Evolutionary conservation across 202 grass and related monocot species (phyloP).

Genomic region (Hordeum pubiflorum): DNA sequence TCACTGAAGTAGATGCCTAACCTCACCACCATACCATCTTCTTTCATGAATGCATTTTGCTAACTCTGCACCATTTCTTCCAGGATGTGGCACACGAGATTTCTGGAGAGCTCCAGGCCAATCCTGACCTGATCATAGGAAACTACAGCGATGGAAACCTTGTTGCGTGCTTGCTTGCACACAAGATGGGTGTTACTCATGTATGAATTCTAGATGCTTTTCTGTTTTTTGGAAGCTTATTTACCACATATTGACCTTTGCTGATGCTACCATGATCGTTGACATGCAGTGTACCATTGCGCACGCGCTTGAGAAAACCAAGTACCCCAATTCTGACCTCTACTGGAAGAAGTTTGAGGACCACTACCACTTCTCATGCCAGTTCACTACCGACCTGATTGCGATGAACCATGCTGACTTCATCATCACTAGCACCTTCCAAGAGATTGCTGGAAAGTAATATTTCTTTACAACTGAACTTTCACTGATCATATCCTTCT

Average conservation of each 20-base stretch:
- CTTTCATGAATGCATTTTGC: neutral
- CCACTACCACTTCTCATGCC: slow-evolving; percentile 99
- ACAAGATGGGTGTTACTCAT: slow-evolving; percentile 93
- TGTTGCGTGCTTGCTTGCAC: slow-evolving; percentile 85
- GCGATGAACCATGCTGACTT: slow-evolving; percentile 99
- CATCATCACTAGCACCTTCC: slow-evolving; percentile 98
- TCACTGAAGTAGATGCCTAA: slow-evolving; percentile 65
- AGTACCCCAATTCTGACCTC: slow-evolving; percentile 93
- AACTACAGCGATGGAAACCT: slow-evolving; percentile 99
- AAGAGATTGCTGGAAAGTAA: slow-evolving; percentile 98
- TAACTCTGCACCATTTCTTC: slow-evolving; percentile 6
- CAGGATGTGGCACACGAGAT: slow-evolving; percentile 95
- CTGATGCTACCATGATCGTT: slow-evolving; percentile 17
- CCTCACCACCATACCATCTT: neutral
- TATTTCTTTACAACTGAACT: neutral
- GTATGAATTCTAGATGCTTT: slow-evolving; percentile 19
- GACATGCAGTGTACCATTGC: slow-evolving; percentile 87
- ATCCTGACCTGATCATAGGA: slow-evolving; percentile 84
- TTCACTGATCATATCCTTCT: neutral
- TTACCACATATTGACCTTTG: neutral
- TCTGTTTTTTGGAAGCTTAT: neutral
- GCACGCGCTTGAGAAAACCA: slow-evolving; percentile 96
- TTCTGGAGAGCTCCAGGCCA: slow-evolving; percentile 84
- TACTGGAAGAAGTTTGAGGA: slow-evolving; percentile 99
- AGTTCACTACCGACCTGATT: slow-evolving; percentile 93